Evolutionary conservation across 352 stramenopile genomes (phyloP).

Genomic region (Phytopythium kandeliae): DNA sequence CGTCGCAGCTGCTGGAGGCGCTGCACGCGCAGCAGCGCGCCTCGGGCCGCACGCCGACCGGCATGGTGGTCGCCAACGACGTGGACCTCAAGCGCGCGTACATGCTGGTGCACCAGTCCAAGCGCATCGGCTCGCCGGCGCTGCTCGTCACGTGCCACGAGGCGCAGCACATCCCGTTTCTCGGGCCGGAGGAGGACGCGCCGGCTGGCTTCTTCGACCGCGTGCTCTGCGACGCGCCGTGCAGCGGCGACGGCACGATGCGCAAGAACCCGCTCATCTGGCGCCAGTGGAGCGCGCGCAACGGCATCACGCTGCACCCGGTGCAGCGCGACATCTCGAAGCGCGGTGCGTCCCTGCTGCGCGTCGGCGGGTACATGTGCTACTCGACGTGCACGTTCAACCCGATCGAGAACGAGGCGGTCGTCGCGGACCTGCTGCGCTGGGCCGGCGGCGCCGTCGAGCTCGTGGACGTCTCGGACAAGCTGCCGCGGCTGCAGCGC

Average conservation of each 20-base stretch:
- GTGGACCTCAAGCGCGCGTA: slow-evolving; percentile 96
- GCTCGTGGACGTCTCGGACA: slow-evolving; percentile 87
- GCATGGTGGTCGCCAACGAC: slow-evolving; percentile 96
- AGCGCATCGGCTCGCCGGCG: slow-evolving; percentile 92
- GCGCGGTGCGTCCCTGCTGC: slow-evolving; percentile 89
- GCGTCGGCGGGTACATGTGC: slow-evolving; percentile 91
- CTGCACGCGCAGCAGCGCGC: slow-evolving; percentile 78
- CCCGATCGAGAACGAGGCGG: slow-evolving; percentile 98
- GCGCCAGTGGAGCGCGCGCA: slow-evolving; percentile 91
- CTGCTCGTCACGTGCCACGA: slow-evolving; percentile 96
- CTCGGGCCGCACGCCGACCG: slow-evolving; percentile 76
- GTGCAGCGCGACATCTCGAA: slow-evolving; percentile 96
- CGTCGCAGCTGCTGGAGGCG: slow-evolving; percentile 96
- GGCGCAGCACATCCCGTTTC: slow-evolving; percentile 94
- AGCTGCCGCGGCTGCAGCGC: slow-evolving; percentile 78
- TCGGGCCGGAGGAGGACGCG: slow-evolving; percentile 57
- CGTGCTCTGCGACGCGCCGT: slow-evolving; percentile 98
- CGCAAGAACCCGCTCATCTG: slow-evolving; percentile 97
- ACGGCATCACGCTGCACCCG: slow-evolving; percentile 90
- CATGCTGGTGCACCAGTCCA: slow-evolving; percentile 98
- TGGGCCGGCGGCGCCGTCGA: slow-evolving; percentile 87
- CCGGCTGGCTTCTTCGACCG: slow-evolving; percentile 93
- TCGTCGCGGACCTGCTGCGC: slow-evolving; percentile 95
- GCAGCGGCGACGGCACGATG: slow-evolving; percentile 97
- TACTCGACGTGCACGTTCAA: slow-evolving; percentile 99